Evolutionary conservation across 306 rosid species (phyloP), one percentile per base, ranked within the genome.

Genomic region (Pterocarpus santalinus): DNA sequence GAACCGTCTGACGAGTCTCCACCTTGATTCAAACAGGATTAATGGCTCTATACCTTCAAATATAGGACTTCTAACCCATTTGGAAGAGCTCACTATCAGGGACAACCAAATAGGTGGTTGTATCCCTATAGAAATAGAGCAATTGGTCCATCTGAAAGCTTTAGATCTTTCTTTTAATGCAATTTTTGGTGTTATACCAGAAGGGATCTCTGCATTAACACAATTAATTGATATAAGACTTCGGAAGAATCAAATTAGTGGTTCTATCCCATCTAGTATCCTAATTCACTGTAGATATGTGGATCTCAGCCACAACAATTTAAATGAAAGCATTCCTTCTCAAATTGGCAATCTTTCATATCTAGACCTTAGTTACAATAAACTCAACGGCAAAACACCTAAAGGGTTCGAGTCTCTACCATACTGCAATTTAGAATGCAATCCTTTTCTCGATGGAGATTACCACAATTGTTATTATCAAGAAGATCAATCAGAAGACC

Each of bases 251-350:
- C 53, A 47, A 13, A 11, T 47, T 47, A 8, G 53, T 12, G n/a
- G 53, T 47, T 11, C 8, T 12, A 47, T 47, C 53, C 53, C n/a
- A 47, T n/a, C 4, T 36, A 65, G 30, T 38, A 66, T 63, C 28
- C 35, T 55, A 4, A 28, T 6, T 10, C 43, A 46, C 14, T 46
- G 22, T 8, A 2, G 1, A 33, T 17, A 28, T 8, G 0, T 76
- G 11, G 5, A 71, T 10, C 60, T 85, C 49, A 73, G 62, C 52
- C 33, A 35, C 64, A 64, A 76, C 80, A 34, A n/a, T 11, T 64
- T 76, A 11, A 64, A 16, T 35, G 80, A 72, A 51, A 67, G 35
- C 36, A 78, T 77, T 77, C 81, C 82, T 67, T 5, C 67, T 17
- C 17, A 35, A 47, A n/a, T 82, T 4, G 39, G 73, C 8, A 49